These are phyloP conservation scores for Raphanus sativus DNA, from an alignment of 345 rosid species.

Conservation along the genomic window DNA sequence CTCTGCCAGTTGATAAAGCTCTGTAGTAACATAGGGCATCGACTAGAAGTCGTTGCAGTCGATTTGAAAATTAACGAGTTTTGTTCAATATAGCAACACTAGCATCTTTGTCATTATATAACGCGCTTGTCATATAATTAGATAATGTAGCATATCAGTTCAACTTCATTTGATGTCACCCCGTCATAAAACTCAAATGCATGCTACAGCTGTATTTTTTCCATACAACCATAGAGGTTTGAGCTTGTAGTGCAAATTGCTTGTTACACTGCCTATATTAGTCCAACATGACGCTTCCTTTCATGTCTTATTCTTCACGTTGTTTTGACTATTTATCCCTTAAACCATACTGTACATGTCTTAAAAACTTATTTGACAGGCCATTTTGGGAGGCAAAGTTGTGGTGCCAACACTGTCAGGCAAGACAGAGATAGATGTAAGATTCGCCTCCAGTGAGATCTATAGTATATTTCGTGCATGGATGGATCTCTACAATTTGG, in stretches of 20 bases:
- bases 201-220: not conserved
- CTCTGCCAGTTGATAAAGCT: constrained; percentile 20
- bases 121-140: constrained; percentile 6
- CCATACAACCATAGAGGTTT: not conserved
- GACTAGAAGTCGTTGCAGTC: not conserved
- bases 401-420: constrained; percentile 87
- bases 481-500: not conserved
- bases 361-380: constrained; percentile 49
- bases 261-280: not conserved
- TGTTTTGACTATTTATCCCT: constrained; percentile 14
- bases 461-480: not conserved
- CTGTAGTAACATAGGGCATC: constrained; percentile 12
- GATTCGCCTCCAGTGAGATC: constrained; percentile 14
- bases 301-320: constrained; percentile 11
- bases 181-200: constrained; percentile 11
- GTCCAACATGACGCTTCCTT: not conserved
- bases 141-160: constrained; percentile 2
- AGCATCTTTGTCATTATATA: constrained; percentile 1
- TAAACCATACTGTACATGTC: constrained; percentile 8
- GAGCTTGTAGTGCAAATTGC: not conserved
- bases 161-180: constrained; percentile 8
- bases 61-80: constrained; percentile 15
- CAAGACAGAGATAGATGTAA: constrained; percentile 63
- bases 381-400: constrained; percentile 82
- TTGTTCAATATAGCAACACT: not conserved